These are phyloP conservation scores for Komagataella pseudopastoris DNA, from an alignment of 805 yeast species.

Conservation along the genomic window DNA sequence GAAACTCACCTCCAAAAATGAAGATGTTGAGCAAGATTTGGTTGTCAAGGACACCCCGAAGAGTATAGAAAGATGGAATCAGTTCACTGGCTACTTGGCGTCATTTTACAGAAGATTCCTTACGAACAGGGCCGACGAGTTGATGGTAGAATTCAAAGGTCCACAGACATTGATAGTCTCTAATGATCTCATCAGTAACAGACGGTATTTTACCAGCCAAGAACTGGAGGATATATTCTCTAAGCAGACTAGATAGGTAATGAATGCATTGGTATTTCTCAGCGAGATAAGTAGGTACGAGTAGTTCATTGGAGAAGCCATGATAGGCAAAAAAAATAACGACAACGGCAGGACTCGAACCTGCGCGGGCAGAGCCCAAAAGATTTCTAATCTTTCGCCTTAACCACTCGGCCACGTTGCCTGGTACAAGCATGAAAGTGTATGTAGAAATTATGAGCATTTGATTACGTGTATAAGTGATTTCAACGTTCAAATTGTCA, in stretches of 20 bases:
- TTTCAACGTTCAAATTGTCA: too few species aligned
- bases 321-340: not conserved
- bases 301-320: not conserved
- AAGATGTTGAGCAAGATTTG: not conserved
- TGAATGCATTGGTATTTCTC: too few species aligned
- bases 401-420: constrained; percentile 49
- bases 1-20: not conserved
- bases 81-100: not conserved
- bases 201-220: not conserved
- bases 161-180: constrained; percentile 17
- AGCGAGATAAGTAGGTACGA: too few species aligned
- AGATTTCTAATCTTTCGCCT: constrained; percentile 52
- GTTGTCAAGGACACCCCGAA: not conserved
- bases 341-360: constrained; percentile 6
- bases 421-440: constrained; percentile 2
- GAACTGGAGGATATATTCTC: not conserved
- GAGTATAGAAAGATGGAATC: not conserved
- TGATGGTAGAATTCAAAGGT: constrained; percentile 15
- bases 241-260: not conserved
- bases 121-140: constrained; percentile 4
- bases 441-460: not conserved
- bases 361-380: constrained; percentile 6
- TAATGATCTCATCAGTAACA: constrained; percentile 4
- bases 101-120: not conserved
- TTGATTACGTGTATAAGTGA: too few species aligned